Conservation (phyloP, 768 basidiomycete genomes). For the Dendrothele bispora region DNA sequence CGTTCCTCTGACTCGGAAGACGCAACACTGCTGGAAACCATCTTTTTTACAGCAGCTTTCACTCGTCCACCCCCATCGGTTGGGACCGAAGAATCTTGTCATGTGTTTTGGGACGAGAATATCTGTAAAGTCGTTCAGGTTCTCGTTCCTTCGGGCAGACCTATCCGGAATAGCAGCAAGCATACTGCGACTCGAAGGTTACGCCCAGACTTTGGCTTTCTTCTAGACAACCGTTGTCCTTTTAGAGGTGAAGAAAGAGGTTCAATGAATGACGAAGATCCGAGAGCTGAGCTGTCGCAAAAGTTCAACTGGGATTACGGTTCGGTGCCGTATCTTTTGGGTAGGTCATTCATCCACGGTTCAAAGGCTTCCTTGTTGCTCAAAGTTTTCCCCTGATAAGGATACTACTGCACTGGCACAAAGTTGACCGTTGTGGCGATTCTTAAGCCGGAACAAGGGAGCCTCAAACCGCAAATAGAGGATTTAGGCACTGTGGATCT, state of each 20-base stretch:
- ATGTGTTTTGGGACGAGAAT: constrained; percentile 23
- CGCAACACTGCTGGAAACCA: too few relatives aligned
- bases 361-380: constrained; percentile 3
- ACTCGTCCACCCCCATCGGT: constrained; percentile 3
- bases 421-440: neutral
- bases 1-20: too few relatives aligned
- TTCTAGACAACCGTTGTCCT: constrained; percentile 15
- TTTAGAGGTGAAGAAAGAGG: constrained; percentile 26
- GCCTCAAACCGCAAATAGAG: too few relatives aligned
- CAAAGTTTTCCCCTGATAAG: constrained; percentile 14
- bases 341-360: constrained; percentile 17
- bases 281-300: constrained; percentile 14
- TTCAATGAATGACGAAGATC: constrained; percentile 13
- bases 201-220: constrained; percentile 20
- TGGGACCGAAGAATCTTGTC: constrained; percentile 15
- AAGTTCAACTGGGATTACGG: constrained; percentile 22
- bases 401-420: neutral
- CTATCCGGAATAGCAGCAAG: constrained; percentile 18
- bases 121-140: constrained; percentile 18
- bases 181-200: constrained; percentile 14
- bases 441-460: neutral
- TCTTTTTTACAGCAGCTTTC: too few relatives aligned
- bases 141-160: constrained; percentile 15
- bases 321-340: constrained; percentile 22
- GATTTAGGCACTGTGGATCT: neutral